Percentiles rank a stretch among this genome's conserved stretches.
Conservation (phyloP, 2,329 filamentous ascomycete genomes). For the Paraconiothyrium brasiliense region DNA sequence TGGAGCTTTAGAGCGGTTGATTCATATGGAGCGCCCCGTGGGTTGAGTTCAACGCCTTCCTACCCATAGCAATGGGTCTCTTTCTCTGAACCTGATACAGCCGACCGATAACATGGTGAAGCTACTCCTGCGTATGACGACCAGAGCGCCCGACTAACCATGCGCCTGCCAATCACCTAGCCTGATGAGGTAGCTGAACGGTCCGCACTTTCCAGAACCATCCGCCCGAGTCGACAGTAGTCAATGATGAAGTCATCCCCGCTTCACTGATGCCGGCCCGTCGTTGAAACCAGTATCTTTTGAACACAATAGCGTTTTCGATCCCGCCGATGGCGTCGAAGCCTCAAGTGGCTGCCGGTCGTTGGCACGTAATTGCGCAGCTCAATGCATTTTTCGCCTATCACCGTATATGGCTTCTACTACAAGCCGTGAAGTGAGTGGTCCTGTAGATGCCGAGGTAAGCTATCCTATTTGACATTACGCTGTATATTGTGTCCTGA, state of each 20-base stretch:
- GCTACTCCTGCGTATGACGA: neutral
- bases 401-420: neutral
- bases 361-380: neutral
- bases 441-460: neutral
- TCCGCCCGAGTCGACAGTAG: conserved; percentile 5
- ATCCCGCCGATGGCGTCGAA: neutral
- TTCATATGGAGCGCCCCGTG: conserved; percentile 1
- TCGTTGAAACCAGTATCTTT: neutral
- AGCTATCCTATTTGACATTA: neutral
- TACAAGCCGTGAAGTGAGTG: neutral
- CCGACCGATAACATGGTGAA: conserved; percentile 2
- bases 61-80: conserved; percentile 8
- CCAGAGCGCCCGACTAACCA: conserved; percentile 4
- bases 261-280: neutral
- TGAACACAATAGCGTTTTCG: conserved; percentile 1
- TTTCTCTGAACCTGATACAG: neutral
- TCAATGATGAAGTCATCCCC: neutral
- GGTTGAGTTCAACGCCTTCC: conserved; percentile 13
- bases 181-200: neutral
- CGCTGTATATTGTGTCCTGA: neutral
- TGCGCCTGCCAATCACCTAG: conserved; percentile 2
- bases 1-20: neutral
- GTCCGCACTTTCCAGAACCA: neutral
- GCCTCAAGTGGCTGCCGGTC: neutral
- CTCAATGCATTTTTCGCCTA: neutral